Evolutionary conservation across 2,329 filamentous ascomycete genomes (phyloP), one percentile per base, ranked within the genome.

Genomic region (Aspergillus sp.): DNA sequence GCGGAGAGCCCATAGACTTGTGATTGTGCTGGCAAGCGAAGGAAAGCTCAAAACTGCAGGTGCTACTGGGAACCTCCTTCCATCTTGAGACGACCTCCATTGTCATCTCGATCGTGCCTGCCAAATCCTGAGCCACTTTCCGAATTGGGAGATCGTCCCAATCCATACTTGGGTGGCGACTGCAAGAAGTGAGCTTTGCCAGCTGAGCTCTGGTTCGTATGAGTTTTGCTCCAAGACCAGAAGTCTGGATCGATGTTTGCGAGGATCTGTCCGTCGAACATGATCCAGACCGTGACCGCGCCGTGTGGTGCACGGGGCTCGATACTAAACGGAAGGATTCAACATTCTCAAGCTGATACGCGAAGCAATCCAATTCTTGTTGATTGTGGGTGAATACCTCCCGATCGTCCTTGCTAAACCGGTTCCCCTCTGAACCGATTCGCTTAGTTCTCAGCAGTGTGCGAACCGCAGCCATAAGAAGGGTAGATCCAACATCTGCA

Each of bases 401-500:
- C 33, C 64, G 59, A 3, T 71, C 66, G 1, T 62, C 37, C 4
- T 58, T 40, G 1, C 50, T 23, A 0, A 74, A 52, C 8, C 63
- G 50, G 41, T 74, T 74, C 11, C 72, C 69, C 0, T 70, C 62
- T 7, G 67, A 54, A 1, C 65, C 52, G 48, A 73, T 70, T 33
- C 73, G 59, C 52, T 73, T 64, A 2, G 70, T 72, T 17, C 74
- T 64, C 17, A 76, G 65, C 7, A 65, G 65, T 23, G 71, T 72
- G 52, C 74, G 68, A 7, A 76, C 56, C 15, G 74, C 48, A 17
- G 70, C 65, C 75, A 77, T 77, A 2, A 75, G 6, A 2, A 77
- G 61, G 0, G 70, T 74, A 1, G 70, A 69, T 0, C 70, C 73
- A 19, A 76, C 37, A 39, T 76, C 70, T 25, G 68, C 65, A 2